Base-by-base conservation (phyloP, 108 stramenopile species). In the Nitzschia sp. region DNA sequence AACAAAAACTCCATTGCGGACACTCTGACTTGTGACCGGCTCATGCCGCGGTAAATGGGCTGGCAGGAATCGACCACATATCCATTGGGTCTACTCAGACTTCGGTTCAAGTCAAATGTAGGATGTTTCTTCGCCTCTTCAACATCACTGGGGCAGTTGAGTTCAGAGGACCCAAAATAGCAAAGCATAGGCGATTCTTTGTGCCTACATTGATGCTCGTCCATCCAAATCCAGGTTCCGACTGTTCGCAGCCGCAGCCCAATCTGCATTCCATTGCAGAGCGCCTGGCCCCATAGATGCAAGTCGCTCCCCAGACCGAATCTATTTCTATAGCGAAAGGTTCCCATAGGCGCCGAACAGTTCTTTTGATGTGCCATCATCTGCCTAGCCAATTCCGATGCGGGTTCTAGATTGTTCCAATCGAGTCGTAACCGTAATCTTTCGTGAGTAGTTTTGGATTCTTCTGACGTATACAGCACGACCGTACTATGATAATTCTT, bases 291-390 rank as follows among this genome's bases (percentile, higher is more conserved):
- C 75, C 79, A 86, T 31, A 82, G 47, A 34, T 82, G 79, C 58
- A 86, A 63, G 55, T 81, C 79, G 56, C 73, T 75, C 15, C 85
- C 85, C 56, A 86, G 53, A 36, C 85, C 85, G 63, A 65, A 80
- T 23, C 69, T 63, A 70, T 76, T 85, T 0, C 74, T 78, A 50
- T 48, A 72, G 11, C 22, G 23, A 59, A 77, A 80, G 26, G 68
- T 53, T n/a, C 45, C 68, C 41, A 69, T 21, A 11, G 80, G 72
- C 1, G 73, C 19, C 21, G 72, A 58, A 34, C 79, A 78, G 38
- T 82, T 60, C 1, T 28, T 27, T 75, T 82, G 81, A 64, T 78
- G 72, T 25, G 57, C 32, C 16, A 55, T 22, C 44, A 81, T 69
- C 28, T 32, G 36, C 30, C 66, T 56, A 23, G 79, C 50, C 15